These are phyloP conservation scores for Helotiales sp. DNA, from an alignment of 2,329 filamentous ascomycete genomes.

Conservation along the genomic window DNA sequence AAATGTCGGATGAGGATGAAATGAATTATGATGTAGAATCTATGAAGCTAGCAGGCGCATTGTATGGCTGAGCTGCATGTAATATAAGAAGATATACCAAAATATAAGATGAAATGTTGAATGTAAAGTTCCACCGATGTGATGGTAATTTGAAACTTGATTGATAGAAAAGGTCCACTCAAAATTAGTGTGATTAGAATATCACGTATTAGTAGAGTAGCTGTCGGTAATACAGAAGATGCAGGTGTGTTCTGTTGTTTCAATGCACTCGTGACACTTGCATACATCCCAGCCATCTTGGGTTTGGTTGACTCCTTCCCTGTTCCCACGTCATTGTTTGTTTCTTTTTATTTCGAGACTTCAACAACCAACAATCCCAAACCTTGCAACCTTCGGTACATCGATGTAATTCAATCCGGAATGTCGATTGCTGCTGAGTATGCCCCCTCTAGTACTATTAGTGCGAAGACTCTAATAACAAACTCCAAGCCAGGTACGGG, in stretches of 20 bases:
- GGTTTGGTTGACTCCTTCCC: neutral
- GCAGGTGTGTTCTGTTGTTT: neutral
- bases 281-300: neutral
- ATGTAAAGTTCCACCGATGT: no score
- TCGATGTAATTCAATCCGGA: slow-evolving; percentile 6
- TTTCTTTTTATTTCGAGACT: neutral
- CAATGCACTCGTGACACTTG: neutral
- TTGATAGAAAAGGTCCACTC: no score
- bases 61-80: neutral
- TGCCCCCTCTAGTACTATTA: slow-evolving; percentile 21
- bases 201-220: no score
- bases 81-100: neutral
- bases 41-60: neutral
- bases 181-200: no score
- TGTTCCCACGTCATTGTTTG: neutral
- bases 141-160: no score
- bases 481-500: slow-evolving; percentile 51
- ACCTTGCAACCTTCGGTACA: neutral
- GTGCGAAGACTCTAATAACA: slow-evolving; percentile 4
- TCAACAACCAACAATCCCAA: neutral
- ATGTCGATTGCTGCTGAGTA: slow-evolving; percentile 51
- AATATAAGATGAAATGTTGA: no score
- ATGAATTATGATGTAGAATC: neutral
- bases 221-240: no score
- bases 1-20: neutral